These are phyloP conservation scores for Erigeron philadelphicus DNA, from an alignment of 140 eudicot species.

Conservation along the genomic window DNA sequence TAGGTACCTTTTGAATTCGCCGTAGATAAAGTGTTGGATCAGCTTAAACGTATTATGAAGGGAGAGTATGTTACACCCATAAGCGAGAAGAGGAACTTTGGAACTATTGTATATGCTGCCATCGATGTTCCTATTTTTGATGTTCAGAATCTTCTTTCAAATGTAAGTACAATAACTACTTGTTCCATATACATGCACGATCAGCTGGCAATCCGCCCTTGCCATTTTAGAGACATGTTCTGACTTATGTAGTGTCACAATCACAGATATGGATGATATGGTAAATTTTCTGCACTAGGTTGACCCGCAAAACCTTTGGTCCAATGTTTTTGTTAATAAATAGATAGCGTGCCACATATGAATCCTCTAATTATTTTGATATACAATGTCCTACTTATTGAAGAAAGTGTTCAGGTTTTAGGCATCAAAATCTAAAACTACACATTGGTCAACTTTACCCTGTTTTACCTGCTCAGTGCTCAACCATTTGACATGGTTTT, in stretches of 20 bases:
- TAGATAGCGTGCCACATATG: no score
- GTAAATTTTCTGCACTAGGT: no score
- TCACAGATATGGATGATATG: background rate
- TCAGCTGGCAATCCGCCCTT: background rate
- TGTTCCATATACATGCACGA: slow-evolving; percentile 4
- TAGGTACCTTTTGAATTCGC: slow-evolving; percentile 85
- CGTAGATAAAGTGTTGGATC: slow-evolving; percentile 55
- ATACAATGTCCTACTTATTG: no score
- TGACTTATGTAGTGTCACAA: background rate
- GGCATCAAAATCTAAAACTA: no score
- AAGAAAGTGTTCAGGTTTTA: no score
- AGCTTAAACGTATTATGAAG: slow-evolving; percentile 54
- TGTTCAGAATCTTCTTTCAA: slow-evolving; percentile 45
- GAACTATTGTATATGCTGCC: slow-evolving; percentile 75
- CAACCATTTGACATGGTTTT: no score
- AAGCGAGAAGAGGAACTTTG: slow-evolving; percentile 57
- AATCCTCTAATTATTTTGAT: no score
- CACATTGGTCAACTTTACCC: no score
- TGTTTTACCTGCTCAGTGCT: no score
- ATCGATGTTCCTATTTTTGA: slow-evolving; percentile 59
- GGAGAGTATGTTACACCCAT: slow-evolving; percentile 69
- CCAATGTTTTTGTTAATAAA: no score
- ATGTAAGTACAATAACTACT: slow-evolving; percentile 40
- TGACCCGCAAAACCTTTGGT: no score
- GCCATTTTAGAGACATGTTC: background rate